phyloP scores from a whole-genome alignment of 1,284 basidiomycete species.

The Tilletia caries region DNA sequence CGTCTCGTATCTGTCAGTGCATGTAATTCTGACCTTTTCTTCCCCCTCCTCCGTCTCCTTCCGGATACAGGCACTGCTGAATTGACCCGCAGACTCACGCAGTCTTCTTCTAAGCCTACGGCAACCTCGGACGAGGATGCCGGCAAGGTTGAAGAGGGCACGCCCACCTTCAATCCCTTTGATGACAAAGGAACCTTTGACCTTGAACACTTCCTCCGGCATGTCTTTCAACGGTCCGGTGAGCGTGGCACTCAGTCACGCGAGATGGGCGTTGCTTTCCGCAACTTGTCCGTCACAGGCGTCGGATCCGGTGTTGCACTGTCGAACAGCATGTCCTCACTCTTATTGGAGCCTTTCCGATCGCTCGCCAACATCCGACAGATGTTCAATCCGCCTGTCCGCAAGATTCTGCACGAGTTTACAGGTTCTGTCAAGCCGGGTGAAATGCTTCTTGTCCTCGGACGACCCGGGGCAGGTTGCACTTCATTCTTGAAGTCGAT shows the following conservation, averaged over 20 bases:
- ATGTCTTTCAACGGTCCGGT: constrained; percentile 38
- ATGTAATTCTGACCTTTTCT: not conserved
- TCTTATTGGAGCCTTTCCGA: constrained; percentile 27
- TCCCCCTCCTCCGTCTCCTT: not conserved
- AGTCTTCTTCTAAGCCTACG: constrained; percentile 20
- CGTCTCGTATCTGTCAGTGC: not conserved
- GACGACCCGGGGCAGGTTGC: constrained; percentile 45
- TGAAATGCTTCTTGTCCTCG: constrained; percentile 49
- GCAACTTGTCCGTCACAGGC: constrained; percentile 38
- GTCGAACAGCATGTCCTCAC: constrained; percentile 27
- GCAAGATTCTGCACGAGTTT: constrained; percentile 38
- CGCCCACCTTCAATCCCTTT: constrained; percentile 31
- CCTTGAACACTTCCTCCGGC: constrained; percentile 48
- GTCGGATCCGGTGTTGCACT: constrained; percentile 35
- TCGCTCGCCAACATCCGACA: constrained; percentile 20
- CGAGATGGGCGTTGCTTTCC: constrained; percentile 37
- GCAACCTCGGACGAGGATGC: constrained; percentile 9
- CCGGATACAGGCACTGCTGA: constrained; percentile 25
- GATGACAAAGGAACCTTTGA: constrained; percentile 52
- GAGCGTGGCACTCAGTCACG: constrained; percentile 37
- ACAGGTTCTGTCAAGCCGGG: constrained; percentile 44
- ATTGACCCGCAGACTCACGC: constrained; percentile 30
- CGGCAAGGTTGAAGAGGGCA: not conserved
- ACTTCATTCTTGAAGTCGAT: constrained; percentile 44
- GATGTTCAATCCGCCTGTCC: constrained; percentile 32